Evolutionary conservation across 2,329 filamentous ascomycete species (phyloP), one percentile per base, ranked within the genome.

Genomic region (Colletotrichum graminicola): DNA sequence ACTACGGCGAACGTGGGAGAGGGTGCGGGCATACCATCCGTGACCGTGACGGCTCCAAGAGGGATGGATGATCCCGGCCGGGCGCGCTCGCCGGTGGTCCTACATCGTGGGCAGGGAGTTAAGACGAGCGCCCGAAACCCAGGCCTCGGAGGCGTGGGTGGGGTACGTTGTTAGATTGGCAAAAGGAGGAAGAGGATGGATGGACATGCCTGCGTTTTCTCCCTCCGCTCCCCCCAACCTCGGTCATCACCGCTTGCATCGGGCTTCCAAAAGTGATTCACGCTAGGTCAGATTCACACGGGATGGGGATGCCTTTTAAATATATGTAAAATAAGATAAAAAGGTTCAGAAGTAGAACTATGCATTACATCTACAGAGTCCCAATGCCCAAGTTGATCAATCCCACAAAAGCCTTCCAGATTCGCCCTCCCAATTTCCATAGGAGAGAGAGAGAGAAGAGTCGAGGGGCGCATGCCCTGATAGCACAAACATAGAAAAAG

Each of bases 341-440:
- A 29, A 47, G n/a, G 5, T 29, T 45, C 10, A 32, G 39, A n/a
- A 45, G 39, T 32, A 45, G 57, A 60, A 45, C 56, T 60, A 60
- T 43, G 56, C 57, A 60, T 60, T 60, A 45, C 26, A n/a, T 60
- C 57, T 60, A 60, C 26, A 60, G 32, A 60, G 39, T 43, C 39
- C 57, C 36, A 45, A 60, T 26, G 34, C 57, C 39, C 56, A 23
- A 26, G 23, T 23, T 29, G 23, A 56, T 43, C 34, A 36, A 36
- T 36, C 55, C 55, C 34, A 41, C 29, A 41, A 41, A 57, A 57
- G 26, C 55, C 39, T 45, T 45, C 39, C 39, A 43, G 12, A 57
- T 41, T 39, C 32, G 26, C 18, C 18, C 18, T n/a, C 55, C 55
- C 36, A 29, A 41, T 60, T 32, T 45, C 39, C 23, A 23, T 45